phyloP scores from a whole-genome alignment of 768 basidiomycete genomes.

The Leccinum variicolor region DNA sequence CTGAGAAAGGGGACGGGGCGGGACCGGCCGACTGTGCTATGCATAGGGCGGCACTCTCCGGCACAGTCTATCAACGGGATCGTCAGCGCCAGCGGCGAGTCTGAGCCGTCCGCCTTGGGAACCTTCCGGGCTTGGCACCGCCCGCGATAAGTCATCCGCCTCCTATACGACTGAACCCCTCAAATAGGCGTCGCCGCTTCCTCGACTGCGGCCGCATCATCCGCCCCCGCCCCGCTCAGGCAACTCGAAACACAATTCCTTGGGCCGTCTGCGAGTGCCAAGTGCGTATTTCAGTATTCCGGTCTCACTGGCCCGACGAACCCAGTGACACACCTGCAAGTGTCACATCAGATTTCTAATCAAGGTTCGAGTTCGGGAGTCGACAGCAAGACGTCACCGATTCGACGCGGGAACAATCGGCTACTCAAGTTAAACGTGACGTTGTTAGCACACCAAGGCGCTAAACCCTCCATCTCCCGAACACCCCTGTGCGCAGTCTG shows the following conservation, averaged over 20 bases:
- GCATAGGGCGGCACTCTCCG: background rate
- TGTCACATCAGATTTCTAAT: background rate
- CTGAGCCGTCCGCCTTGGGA: background rate
- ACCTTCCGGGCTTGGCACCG: background rate
- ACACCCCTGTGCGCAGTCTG: background rate
- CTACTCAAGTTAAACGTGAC: background rate
- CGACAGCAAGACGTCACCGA: background rate
- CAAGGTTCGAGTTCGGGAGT: background rate
- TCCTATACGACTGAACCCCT: conserved; percentile 3
- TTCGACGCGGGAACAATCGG: background rate
- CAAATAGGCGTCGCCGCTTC: background rate
- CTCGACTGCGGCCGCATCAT: background rate
- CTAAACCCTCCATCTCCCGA: background rate
- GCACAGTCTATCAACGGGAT: background rate
- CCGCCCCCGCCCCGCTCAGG: background rate
- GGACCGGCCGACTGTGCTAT: background rate
- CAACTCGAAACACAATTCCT: background rate
- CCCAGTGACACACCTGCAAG: background rate
- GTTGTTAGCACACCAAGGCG: background rate
- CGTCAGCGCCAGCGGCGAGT: background rate
- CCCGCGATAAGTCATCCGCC: background rate
- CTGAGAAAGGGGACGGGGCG: background rate
- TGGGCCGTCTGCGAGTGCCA: conserved; percentile 1
- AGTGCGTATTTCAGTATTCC: conserved; percentile 8
- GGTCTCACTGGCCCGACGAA: background rate